A percentile compares a stretch with the other conserved stretches of the same genome.
phyloP scores from a whole-genome alignment of 441 rosid genomes.

The Croton laevigatus region DNA sequence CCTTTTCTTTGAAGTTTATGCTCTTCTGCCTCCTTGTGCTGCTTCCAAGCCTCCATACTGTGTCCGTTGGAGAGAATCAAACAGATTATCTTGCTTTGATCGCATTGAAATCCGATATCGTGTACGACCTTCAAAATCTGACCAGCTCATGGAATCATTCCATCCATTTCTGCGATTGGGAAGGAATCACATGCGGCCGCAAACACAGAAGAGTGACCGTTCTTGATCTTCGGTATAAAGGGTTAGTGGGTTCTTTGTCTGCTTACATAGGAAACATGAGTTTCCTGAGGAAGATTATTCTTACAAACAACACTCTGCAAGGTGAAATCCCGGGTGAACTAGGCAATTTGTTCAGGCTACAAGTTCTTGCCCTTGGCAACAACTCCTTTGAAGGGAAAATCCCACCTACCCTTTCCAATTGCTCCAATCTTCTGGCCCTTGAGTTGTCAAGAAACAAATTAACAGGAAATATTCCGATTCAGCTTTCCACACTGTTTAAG shows the following conservation, averaged over 20 bases:
- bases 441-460: not conserved
- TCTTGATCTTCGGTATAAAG: not conserved
- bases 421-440: too few species aligned
- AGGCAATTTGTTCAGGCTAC: conserved; percentile 16
- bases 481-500: not conserved
- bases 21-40: too few species aligned
- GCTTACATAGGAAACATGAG: conserved; percentile 21
- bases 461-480: conserved; percentile 7
- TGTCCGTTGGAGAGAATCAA: too few species aligned
- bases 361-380: not conserved
- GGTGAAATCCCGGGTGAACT: conserved; percentile 18
- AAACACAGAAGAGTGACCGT: too few species aligned
- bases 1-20: too few species aligned
- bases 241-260: conserved; percentile 18
- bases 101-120: too few species aligned
- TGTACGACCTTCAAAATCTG: too few species aligned
- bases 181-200: too few species aligned
- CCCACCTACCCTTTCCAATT: too few species aligned
- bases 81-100: too few species aligned
- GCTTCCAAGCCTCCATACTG: too few species aligned
- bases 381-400: conserved; percentile 6
- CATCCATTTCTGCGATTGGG: too few species aligned
- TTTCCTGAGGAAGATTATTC: not conserved
- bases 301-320: not conserved
- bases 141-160: not conserved